Base-by-base conservation (phyloP, 2,329 filamentous ascomycete species). In the Geosmithia flava region DNA sequence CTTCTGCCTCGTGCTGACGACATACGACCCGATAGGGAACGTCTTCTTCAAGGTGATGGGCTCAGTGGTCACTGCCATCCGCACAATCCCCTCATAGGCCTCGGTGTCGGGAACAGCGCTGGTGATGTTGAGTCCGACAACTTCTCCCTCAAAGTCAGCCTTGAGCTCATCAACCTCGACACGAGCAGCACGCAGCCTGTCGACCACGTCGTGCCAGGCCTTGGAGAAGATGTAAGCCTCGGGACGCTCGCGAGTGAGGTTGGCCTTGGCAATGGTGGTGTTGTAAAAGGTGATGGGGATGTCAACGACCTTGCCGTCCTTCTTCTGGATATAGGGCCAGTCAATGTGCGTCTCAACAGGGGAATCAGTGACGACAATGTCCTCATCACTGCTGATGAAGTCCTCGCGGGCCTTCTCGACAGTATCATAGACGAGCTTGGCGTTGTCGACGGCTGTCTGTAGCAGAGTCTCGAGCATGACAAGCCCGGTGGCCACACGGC, bases 1-100 rank as follows among this genome's bases (percentile, higher is more conserved):
- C 51, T 59, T 61, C 45, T 63, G 61, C 10, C 56, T 54, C 2
- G 61, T 62, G 52, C 56, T 61, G 1, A 63, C 53, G 20, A 55
- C 51, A 42, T 59, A 63, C 7, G 59, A 58, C 1, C 61, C 61
- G 0, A 54, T 54, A 0, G 60, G 59, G 1, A 62, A 17, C 3
- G 57, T 45, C 16, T 49, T 55, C 16, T 47, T 47, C 10, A 53
- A 46, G 4, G 16, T 19, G 20, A 44, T 41, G 0, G 52, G 20
- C 20, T 56, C 48, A 0, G 59, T 54, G 2, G 51, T 53, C 0
- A 62, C 50, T 1, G 54, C 58, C 1, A 53, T 53, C 1, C 55
- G 51, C 0, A 54, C 56, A 10, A 53, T 49, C 6, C 61, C 61
- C 23, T 63, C 59, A 11, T 59, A 62, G 37, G 56, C 57, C 2